Base-by-base conservation (phyloP, 2,329 filamentous ascomycete genomes). In the Sordariomycetes sp. region DNA sequence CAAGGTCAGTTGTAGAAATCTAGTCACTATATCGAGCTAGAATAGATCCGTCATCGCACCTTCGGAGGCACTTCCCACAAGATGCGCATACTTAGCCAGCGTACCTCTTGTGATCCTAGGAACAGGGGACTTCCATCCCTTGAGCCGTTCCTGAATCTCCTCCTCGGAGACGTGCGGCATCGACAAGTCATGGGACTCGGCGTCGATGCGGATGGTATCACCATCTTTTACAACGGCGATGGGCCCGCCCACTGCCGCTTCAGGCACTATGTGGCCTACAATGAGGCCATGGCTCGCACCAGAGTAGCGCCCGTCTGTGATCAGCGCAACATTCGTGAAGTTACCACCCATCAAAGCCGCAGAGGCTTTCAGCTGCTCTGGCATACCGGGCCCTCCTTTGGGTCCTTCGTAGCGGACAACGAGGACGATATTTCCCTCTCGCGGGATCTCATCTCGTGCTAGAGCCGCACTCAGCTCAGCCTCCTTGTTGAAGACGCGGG, bases 321-420 rank as follows among this genome's bases (percentile, higher is more conserved):
- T 68, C 30, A 86, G 71, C 1, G 81, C 81, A 10, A 85, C 77
- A 45, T 86, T 71, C 45, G 80, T 80, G 27, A 95, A 72, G 23
- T 82, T 82, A 6, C 86, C 86, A 35, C 88, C 88, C 86, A 94
- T 94, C 50, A 95, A 83, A 32, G 86, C 86, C 1, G 85, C 87
- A 34, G 76, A 84, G n/a, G 88, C 86, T 67, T 94, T 94, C 41
- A 95, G 68, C 70, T 94, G 90, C 64, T 95, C 88, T 20, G 87
- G 88, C 81, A 95, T 95, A 38, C 88, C 88, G 1, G 88, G 88
- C 0, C 88, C 88, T 44, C 88, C 88, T 64, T 90, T 93, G 40
- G 88, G 88, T 1, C 88, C 88, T 55, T 94, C 88, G 56, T 94
- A 94, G 33, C 88, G 83, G 49, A 95, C 90, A 36, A 94, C 79